Evolutionary conservation across 108 stramenopile species (phyloP).

Genomic region (Asterionellopsis glacialis): DNA sequence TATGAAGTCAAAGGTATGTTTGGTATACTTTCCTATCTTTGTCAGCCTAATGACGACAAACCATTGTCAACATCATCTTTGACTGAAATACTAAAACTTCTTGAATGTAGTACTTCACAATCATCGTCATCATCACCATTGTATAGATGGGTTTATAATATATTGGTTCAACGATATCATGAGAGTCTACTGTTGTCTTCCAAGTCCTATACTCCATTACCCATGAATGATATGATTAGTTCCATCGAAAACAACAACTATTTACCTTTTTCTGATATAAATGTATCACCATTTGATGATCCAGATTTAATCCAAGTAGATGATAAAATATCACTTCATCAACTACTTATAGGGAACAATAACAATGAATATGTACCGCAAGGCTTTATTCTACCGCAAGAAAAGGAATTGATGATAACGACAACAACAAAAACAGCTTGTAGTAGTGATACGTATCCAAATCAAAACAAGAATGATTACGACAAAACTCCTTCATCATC

Average conservation of each 20-base stretch:
- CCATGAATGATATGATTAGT: conserved; percentile 1
- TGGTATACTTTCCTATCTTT: conserved; percentile 4
- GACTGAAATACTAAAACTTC: background rate
- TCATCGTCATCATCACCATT: background rate
- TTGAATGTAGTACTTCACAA: background rate
- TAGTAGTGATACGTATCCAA: too few species aligned
- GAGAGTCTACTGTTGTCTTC: background rate
- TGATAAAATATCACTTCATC: conserved; percentile 59
- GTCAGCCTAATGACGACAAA: background rate
- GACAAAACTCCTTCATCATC: too few species aligned
- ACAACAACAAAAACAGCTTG: too few species aligned
- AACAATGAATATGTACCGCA: too few species aligned
- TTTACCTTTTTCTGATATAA: conserved; percentile 26
- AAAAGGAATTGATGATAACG: too few species aligned
- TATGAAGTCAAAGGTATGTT: background rate
- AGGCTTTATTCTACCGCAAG: background rate
- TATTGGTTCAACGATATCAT: background rate
- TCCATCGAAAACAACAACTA: background rate
- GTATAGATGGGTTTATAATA: background rate
- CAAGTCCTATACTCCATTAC: background rate
- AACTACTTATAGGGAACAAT: conserved; percentile 13
- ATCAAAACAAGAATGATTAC: too few species aligned
- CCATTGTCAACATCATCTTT: background rate
- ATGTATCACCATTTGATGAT: conserved; percentile 67
- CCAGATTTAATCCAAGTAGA: conserved; percentile 50